phyloP scores from a whole-genome alignment of 805 yeast species.

The Hermanozyma aechmeae region DNA sequence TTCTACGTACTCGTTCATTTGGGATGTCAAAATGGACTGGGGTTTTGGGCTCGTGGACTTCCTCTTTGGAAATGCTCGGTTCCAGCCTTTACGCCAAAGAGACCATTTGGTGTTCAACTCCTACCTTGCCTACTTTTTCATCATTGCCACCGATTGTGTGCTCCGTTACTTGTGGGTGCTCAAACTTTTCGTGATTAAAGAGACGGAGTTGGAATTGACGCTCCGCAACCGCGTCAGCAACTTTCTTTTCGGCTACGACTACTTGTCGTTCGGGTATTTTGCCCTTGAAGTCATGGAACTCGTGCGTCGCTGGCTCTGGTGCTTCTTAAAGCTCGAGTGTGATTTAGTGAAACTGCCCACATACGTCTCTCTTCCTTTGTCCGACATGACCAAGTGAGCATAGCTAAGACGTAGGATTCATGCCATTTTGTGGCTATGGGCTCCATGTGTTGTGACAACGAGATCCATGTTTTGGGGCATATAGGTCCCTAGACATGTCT shows the following conservation, averaged over 20 bases:
- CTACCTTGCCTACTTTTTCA: constrained; percentile 39
- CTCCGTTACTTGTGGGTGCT: constrained; percentile 74
- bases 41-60: constrained; percentile 45
- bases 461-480: too few species aligned
- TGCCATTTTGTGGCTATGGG: too few species aligned
- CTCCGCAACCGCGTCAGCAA: constrained; percentile 9
- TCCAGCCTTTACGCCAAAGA: constrained; percentile 11
- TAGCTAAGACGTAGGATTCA: too few species aligned
- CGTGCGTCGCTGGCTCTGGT: constrained; percentile 84
- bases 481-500: too few species aligned
- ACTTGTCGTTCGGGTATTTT: constrained; percentile 48
- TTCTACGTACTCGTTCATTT: constrained; percentile 68
- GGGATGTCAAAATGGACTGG: constrained; percentile 95
- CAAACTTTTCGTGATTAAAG: constrained; percentile 34
- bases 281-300: constrained; percentile 67
- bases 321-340: constrained; percentile 72
- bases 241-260: constrained; percentile 28
- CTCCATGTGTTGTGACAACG: too few species aligned
- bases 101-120: constrained; percentile 16
- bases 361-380: too few species aligned
- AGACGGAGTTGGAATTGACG: constrained; percentile 12
- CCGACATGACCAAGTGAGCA: too few species aligned
- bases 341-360: constrained; percentile 46
- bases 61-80: constrained; percentile 8
- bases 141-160: constrained; percentile 50